Percentiles rank a stretch among this genome's conserved stretches.
Evolutionary conservation across 495 filamentous ascomycete genomes (phyloP).

Genomic region (Aspergillus nanangensis): DNA sequence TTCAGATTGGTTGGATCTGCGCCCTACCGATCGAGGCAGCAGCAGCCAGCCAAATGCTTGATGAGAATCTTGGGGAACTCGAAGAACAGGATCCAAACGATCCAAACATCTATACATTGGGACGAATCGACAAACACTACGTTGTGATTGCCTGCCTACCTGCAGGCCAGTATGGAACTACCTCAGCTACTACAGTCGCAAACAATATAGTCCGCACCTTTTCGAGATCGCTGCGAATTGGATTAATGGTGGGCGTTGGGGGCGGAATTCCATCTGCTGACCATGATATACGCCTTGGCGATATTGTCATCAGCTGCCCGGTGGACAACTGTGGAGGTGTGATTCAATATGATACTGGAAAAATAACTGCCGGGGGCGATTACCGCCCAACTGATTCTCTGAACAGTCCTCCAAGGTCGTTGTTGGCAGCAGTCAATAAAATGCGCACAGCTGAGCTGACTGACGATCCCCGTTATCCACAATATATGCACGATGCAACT

Average conservation of each 20-base stretch:
- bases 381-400: slow-evolving; percentile 6
- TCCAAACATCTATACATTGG: slow-evolving; percentile 25
- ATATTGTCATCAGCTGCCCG: slow-evolving; percentile 30
- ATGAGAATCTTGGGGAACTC: slow-evolving; percentile 36
- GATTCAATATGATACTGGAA: slow-evolving; percentile 17
- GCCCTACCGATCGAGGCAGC: slow-evolving; percentile 37
- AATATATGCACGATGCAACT: too few species aligned
- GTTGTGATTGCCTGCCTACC: slow-evolving; percentile 32
- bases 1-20: slow-evolving; percentile 49
- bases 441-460: too few species aligned
- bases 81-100: slow-evolving; percentile 11
- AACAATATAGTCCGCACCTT: slow-evolving; percentile 27
- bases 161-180: slow-evolving; percentile 24
- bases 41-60: slow-evolving; percentile 43
- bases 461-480: too few species aligned
- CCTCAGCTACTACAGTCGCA: slow-evolving; percentile 24
- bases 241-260: slow-evolving; percentile 45
- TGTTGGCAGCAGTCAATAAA: slow-evolving; percentile 6
- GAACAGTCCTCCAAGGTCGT: slow-evolving; percentile 5
- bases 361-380: slow-evolving; percentile 3
- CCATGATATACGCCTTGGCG: slow-evolving; percentile 33
- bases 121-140: slow-evolving; percentile 30
- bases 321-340: slow-evolving; percentile 9
- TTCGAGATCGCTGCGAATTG: too few species aligned
- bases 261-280: slow-evolving; percentile 30